A percentile compares a stretch with the other conserved stretches of the same genome.
phyloP scores from a whole-genome alignment of 352 stramenopile genomes.

The Globisporangium cylindrosporum region DNA sequence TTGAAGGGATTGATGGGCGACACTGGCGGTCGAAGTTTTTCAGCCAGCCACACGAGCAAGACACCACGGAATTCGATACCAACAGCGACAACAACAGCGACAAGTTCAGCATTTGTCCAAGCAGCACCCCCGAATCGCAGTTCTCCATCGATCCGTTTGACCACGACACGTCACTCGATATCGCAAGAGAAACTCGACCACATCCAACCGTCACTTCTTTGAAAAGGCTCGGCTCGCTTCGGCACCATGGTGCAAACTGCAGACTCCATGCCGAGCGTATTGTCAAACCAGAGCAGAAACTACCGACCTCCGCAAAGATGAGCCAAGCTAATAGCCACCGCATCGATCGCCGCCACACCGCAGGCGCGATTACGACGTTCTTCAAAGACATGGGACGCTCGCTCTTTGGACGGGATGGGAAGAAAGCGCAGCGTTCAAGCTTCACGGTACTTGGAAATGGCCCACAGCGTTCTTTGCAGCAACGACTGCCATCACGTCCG shows the following conservation, averaged over 20 bases:
- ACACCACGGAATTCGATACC: not conserved
- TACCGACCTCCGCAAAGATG: not conserved
- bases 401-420: constrained; percentile 8
- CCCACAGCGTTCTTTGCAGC: not conserved
- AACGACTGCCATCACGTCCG: not conserved
- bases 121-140: constrained; percentile 6
- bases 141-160: constrained; percentile 14
- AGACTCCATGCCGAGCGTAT: not conserved
- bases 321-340: not conserved
- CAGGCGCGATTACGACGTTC: constrained; percentile 9
- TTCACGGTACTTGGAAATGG: not conserved
- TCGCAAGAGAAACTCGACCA: constrained; percentile 2
- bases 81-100: constrained; percentile 4
- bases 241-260: not conserved
- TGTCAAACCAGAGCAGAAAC: not conserved
- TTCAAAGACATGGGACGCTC: constrained; percentile 17
- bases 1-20: not conserved
- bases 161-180: not conserved
- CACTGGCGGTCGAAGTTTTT: not conserved
- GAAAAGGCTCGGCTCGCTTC: not conserved
- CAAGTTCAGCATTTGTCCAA: constrained; percentile 14
- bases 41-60: not conserved
- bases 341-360: not conserved
- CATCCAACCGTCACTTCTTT: not conserved
- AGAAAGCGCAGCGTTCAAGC: not conserved